These are phyloP conservation scores for Suillus plorans DNA, from an alignment of 768 basidiomycete species.

Conservation along the genomic window DNA sequence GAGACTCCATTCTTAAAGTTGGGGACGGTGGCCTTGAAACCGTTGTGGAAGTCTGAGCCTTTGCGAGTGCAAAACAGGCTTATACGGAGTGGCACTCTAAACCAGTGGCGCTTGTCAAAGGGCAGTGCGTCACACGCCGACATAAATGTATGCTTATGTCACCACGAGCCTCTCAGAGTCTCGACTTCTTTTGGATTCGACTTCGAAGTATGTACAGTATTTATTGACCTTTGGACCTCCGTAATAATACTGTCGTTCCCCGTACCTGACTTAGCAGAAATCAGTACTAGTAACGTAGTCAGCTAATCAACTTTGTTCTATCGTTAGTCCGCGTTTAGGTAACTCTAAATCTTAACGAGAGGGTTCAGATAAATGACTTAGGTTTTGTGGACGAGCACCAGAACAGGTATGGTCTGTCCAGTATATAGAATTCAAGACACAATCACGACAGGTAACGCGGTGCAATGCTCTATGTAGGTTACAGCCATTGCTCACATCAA, in stretches of 20 bases:
- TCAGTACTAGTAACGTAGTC: neutral
- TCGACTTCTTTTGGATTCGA: neutral
- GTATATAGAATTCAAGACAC: neutral
- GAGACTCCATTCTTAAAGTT: constrained; percentile 30
- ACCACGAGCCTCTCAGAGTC: neutral
- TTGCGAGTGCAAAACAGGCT: constrained; percentile 1
- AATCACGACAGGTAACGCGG: neutral
- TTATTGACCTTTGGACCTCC: neutral
- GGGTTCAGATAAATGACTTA: neutral
- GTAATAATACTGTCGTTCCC: neutral
- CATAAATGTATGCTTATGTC: neutral
- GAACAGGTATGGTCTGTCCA: neutral
- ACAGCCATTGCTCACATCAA: constrained; percentile 63
- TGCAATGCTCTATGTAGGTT: constrained; percentile 13
- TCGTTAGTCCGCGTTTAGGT: neutral
- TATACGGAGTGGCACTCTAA: too few species aligned
- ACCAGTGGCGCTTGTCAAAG: constrained; percentile 3
- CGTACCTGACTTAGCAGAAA: neutral
- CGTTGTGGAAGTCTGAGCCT: constrained; percentile 21
- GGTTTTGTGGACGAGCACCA: neutral
- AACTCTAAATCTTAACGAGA: neutral
- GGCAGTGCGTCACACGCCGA: neutral
- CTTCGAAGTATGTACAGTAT: too few species aligned
- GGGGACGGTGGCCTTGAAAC: constrained; percentile 41
- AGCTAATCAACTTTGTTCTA: neutral